A percentile compares a stretch with the other conserved stretches of the same genome.
phyloP scores from a whole-genome alignment of 148 eudicot species.

The Persicaria tinctoria region DNA sequence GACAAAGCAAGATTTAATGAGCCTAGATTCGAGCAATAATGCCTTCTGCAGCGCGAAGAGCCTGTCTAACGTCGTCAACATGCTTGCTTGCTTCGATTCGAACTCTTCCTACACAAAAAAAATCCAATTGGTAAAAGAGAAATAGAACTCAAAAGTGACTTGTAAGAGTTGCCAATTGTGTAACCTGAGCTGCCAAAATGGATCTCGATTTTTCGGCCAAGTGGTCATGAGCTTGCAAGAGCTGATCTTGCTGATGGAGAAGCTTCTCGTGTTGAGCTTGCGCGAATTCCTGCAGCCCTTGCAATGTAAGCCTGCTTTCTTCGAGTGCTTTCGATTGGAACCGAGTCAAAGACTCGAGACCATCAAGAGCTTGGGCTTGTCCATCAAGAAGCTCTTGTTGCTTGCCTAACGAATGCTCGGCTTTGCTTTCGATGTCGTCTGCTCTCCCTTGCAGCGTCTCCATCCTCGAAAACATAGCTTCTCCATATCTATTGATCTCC shows the following conservation, averaged over 20 bases:
- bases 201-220: constrained; percentile 54
- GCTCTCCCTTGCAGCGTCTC: constrained; percentile 52
- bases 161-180: not conserved
- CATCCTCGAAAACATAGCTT: constrained; percentile 48
- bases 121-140: no score
- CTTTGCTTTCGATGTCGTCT: constrained; percentile 48
- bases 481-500: constrained; percentile 51
- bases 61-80: constrained; percentile 70
- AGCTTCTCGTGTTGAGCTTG: constrained; percentile 62
- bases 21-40: constrained; percentile 60
- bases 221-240: constrained; percentile 55
- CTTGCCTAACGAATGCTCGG: constrained; percentile 52
- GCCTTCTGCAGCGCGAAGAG: constrained; percentile 70
- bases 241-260: constrained; percentile 47
- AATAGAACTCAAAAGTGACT: no score
- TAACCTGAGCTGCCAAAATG: constrained; percentile 74
- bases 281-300: constrained; percentile 49
- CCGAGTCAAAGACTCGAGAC: constrained; percentile 44
- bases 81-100: constrained; percentile 77
- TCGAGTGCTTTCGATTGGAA: constrained; percentile 60
- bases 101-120: constrained; percentile 43
- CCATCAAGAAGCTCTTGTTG: constrained; percentile 67
- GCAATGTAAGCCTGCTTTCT: constrained; percentile 63
- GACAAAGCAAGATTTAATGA: constrained; percentile 49
- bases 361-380: constrained; percentile 56